A percentile compares a stretch with the other conserved stretches of the same genome.
Conservation (phyloP, 2,329 filamentous ascomycete species). For the Didymella exigua region DNA sequence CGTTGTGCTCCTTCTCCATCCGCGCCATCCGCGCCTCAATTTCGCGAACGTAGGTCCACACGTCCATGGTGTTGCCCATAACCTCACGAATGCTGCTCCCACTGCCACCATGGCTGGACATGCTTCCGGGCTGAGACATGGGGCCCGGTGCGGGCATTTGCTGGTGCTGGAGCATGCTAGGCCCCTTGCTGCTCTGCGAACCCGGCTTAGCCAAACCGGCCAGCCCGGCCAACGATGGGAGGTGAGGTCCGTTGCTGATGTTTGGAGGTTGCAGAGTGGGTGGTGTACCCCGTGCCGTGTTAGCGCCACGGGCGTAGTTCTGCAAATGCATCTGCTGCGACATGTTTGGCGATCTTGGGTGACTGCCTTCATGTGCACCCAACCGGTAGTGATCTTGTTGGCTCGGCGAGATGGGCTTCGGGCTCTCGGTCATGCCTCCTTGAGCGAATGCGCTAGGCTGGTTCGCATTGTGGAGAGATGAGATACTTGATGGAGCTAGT, state of each 20-base stretch:
- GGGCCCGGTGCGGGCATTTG: conserved; percentile 44
- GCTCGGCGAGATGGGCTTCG: conserved; percentile 79
- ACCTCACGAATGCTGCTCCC: conserved; percentile 70
- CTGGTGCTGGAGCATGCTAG: conserved; percentile 52
- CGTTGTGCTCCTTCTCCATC: conserved; percentile 56
- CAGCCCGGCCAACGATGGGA: conserved; percentile 52
- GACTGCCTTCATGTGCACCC: conserved; percentile 55
- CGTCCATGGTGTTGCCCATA: conserved; percentile 61
- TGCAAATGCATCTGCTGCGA: conserved; percentile 70
- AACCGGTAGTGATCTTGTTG: conserved; percentile 60
- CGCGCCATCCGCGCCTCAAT: conserved; percentile 63
- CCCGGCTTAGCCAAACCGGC: conserved; percentile 40
- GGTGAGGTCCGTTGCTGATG: conserved; percentile 51
- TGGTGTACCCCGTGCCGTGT: conserved; percentile 62
- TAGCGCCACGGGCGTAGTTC: conserved; percentile 60
- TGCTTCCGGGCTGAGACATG: conserved; percentile 34
- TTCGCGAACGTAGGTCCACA: conserved; percentile 75
- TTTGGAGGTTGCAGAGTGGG: conserved; percentile 54
- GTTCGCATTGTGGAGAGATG: conserved; percentile 44
- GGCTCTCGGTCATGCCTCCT: conserved; percentile 79
- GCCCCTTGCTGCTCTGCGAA: conserved; percentile 40
- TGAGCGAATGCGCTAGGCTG: conserved; percentile 70
- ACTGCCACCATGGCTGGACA: conserved; percentile 62
- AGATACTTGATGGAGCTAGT: conserved; percentile 45
- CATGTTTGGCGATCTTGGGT: conserved; percentile 67